Conservation (phyloP, 495 filamentous ascomycete genomes). For the Hamigera avellanea region DNA sequence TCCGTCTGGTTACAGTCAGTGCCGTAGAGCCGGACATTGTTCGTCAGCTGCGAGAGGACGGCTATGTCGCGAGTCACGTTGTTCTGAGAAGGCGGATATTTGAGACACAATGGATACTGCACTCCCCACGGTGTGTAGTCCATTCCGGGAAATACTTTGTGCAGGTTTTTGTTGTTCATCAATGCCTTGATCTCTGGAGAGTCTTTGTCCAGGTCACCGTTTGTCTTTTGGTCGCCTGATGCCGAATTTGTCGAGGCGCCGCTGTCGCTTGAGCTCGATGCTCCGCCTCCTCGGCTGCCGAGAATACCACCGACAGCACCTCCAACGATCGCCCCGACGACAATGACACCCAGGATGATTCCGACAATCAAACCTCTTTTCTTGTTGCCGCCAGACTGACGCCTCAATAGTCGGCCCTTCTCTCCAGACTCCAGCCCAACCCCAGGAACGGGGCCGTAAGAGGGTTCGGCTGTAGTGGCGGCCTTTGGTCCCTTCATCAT, state of each 20-base stretch:
- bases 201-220: slow-evolving; percentile 61
- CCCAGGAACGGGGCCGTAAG: slow-evolving; percentile 45
- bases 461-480: slow-evolving; percentile 17
- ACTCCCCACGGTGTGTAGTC: slow-evolving; percentile 91
- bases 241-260: slow-evolving; percentile 13
- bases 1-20: slow-evolving; percentile 98
- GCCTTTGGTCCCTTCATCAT: slow-evolving; percentile 11
- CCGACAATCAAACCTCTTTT: slow-evolving; percentile 61
- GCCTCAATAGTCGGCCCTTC: slow-evolving; percentile 32
- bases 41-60: slow-evolving; percentile 82
- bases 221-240: slow-evolving; percentile 33
- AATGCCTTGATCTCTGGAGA: slow-evolving; percentile 71
- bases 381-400: slow-evolving; percentile 49
- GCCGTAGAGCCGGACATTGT: slow-evolving; percentile 82
- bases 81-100: slow-evolving; percentile 74
- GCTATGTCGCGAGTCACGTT: slow-evolving; percentile 90
- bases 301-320: slow-evolving; percentile 67
- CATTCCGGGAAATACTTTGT: slow-evolving; percentile 94
- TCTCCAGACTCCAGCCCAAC: slow-evolving; percentile 14
- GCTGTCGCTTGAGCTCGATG: slow-evolving; percentile 1
- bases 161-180: slow-evolving; percentile 66
- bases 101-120: slow-evolving; percentile 78
- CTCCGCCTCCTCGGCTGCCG: slow-evolving; percentile 27
- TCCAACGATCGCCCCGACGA: slow-evolving; percentile 64
- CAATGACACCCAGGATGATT: slow-evolving; percentile 44